Evolutionary conservation across 306 rosid species (phyloP).

Genomic region (Corylus heterophylla): DNA sequence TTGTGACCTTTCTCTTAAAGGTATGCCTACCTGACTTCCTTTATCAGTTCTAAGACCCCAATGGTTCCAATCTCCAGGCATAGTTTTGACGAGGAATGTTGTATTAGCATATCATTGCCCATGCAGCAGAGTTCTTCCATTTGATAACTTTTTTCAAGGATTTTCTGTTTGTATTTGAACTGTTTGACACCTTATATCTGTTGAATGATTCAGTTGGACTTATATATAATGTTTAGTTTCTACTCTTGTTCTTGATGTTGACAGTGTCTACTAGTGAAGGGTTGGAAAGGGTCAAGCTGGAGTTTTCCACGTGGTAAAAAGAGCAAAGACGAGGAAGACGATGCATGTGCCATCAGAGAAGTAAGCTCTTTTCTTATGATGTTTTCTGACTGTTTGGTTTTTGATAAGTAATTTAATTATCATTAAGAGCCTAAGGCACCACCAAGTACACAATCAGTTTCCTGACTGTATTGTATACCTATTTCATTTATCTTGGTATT

Average conservation of each 20-base stretch:
- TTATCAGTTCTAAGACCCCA: background rate
- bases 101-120: background rate
- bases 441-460: background rate
- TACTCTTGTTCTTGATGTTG: conserved; percentile 32
- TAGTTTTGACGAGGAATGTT: background rate
- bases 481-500: background rate
- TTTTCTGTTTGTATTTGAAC: background rate
- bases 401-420: too few species aligned
- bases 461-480: background rate
- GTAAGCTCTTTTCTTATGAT: conserved; percentile 44
- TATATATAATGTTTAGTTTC: background rate
- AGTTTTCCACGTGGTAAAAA: conserved; percentile 99
- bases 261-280: conserved; percentile 95
- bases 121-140: background rate
- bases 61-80: background rate
- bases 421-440: too few species aligned
- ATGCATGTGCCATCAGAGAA: conserved; percentile 96
- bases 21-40: background rate
- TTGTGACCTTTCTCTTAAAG: background rate
- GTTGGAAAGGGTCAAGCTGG: conserved; percentile 99
- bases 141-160: background rate
- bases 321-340: conserved; percentile 97
- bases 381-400: background rate
- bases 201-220: background rate
- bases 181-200: background rate